Evolutionary conservation across 495 filamentous ascomycete species (phyloP).

Genomic region (Mytilinidion resinicola): DNA sequence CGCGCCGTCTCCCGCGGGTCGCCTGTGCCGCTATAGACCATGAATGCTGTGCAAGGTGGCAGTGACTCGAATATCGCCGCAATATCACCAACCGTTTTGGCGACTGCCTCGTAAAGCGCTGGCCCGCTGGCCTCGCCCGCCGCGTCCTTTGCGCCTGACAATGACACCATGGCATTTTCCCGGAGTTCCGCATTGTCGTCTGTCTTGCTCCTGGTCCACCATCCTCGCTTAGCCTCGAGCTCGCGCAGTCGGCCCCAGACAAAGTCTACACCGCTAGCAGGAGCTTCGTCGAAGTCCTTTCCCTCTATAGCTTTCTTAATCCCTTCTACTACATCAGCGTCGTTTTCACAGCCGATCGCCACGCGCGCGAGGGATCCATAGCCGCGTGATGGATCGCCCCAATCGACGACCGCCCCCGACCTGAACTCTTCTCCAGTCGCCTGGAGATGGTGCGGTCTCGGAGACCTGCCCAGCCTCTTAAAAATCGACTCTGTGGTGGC

Average conservation of each 20-base stretch:
- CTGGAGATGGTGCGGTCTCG: conserved; percentile 46
- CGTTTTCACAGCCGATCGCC: conserved; percentile 64
- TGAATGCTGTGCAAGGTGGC: conserved; percentile 75
- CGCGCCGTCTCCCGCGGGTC: conserved; percentile 74
- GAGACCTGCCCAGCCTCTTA: conserved; percentile 63
- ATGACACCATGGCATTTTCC: conserved; percentile 2
- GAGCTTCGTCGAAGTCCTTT: conserved; percentile 53
- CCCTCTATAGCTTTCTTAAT: conserved; percentile 64
- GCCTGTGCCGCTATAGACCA: conserved; percentile 84
- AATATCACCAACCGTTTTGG: conserved; percentile 52
- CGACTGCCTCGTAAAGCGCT: conserved; percentile 42
- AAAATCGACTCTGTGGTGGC: conserved; percentile 77
- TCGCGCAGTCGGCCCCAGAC: conserved; percentile 83
- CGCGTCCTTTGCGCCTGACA: conserved; percentile 13
- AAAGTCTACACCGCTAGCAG: conserved; percentile 72
- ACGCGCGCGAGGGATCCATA: conserved; percentile 65
- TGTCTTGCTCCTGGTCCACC: conserved; percentile 55
- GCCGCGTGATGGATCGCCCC: conserved; percentile 71
- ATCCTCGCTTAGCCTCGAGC: conserved; percentile 73
- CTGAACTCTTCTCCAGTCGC: conserved; percentile 34
- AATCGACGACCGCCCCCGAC: conserved; percentile 81
- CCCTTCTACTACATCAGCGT: conserved; percentile 67
- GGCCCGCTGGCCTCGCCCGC: conserved; percentile 9
- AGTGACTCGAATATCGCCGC: conserved; percentile 64
- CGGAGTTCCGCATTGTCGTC: conserved; percentile 35